Evolutionary conservation across 2,329 filamentous ascomycete species (phyloP).

Genomic region (Paecilomyces niveus): DNA sequence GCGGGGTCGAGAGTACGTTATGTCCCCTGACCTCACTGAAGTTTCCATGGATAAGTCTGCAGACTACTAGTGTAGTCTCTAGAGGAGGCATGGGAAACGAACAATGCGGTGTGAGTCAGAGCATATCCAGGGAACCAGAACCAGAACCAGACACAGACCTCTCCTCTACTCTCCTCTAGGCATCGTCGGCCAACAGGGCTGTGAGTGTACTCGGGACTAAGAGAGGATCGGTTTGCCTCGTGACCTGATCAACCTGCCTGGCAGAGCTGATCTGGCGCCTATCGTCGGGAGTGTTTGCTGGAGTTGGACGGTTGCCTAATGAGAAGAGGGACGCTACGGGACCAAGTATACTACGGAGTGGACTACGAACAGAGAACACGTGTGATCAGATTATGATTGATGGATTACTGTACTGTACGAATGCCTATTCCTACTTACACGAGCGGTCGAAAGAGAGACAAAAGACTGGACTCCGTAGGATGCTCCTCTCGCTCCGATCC

Average conservation of each 20-base stretch:
- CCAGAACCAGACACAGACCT: neutral
- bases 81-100: too few relatives aligned
- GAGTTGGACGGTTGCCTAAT: neutral
- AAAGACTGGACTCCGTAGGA: conserved; percentile 3
- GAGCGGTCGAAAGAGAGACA: neutral
- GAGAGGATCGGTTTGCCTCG: too few relatives aligned
- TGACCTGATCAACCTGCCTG: too few relatives aligned
- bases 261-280: too few relatives aligned
- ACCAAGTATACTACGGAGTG: neutral
- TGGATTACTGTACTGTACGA: neutral
- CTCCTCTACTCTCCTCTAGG: neutral
- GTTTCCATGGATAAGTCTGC: too few relatives aligned
- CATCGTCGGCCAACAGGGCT: neutral
- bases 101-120: neutral
- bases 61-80: too few relatives aligned
- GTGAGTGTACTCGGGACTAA: neutral
- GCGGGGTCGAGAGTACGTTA: too few relatives aligned
- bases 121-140: neutral
- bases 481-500: conserved; percentile 2
- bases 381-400: neutral
- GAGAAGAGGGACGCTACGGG: neutral
- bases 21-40: too few relatives aligned
- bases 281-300: too few relatives aligned
- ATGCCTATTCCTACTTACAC: neutral
- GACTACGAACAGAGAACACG: too few relatives aligned